phyloP scores from a whole-genome alignment of 2,329 filamentous ascomycete genomes.

The Claviceps humidiphila region DNA sequence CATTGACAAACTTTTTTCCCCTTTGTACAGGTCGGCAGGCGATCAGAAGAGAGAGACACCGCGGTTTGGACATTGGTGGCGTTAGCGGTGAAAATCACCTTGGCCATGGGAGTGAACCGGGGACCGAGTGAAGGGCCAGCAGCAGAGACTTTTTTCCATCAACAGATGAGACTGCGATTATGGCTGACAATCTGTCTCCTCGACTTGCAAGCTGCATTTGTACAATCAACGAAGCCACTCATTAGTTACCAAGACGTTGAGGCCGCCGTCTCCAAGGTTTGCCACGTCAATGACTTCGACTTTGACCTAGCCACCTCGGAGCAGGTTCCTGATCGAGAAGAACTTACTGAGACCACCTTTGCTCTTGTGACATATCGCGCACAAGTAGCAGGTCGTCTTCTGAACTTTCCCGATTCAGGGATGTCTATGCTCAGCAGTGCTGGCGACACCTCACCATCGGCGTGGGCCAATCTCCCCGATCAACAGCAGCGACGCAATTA shows the following conservation, averaged over 20 bases:
- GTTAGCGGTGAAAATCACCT: constrained; percentile 6
- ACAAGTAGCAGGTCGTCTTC: constrained; percentile 3
- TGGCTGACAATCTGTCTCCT: constrained; percentile 8
- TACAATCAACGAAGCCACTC: constrained; percentile 4
- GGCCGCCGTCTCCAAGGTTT: neutral
- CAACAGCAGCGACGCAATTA: neutral
- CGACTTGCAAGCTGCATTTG: constrained; percentile 6
- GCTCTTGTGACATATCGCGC: constrained; percentile 4
- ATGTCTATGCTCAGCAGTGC: neutral
- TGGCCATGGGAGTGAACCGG: constrained; percentile 3
- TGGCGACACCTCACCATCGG: neutral
- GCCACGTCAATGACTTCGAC: constrained; percentile 7
- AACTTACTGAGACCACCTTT: constrained; percentile 8
- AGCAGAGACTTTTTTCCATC: constrained; percentile 5
- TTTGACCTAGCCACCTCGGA: constrained; percentile 2
- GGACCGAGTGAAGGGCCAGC: neutral
- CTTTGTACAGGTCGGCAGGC: constrained; percentile 2
- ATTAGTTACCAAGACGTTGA: constrained; percentile 4
- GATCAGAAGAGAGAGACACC: constrained; percentile 3
- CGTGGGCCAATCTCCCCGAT: neutral
- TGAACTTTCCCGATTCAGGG: neutral
- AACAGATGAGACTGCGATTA: constrained; percentile 6
- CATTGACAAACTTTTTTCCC: neutral
- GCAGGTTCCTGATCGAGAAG: constrained; percentile 4
- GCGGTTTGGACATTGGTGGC: constrained; percentile 7